These are phyloP conservation scores for Cladosporium cucumerinum DNA, from an alignment of 2,329 filamentous ascomycete species.

Conservation along the genomic window DNA sequence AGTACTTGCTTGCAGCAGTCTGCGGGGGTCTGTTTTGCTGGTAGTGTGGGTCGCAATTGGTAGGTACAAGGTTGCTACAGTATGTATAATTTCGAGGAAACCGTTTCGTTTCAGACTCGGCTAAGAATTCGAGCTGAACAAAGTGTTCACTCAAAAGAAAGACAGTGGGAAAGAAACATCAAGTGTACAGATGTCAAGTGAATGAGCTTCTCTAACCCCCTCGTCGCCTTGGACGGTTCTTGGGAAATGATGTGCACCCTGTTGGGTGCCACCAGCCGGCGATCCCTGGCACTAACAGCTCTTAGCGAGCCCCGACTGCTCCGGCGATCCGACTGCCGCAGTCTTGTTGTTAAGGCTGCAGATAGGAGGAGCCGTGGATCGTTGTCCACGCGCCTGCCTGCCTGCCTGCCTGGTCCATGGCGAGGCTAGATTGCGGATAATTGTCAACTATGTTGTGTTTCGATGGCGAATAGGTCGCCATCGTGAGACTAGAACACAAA, in stretches of 20 bases:
- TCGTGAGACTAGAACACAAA: neutral
- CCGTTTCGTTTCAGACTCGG: neutral
- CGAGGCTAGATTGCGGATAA: neutral
- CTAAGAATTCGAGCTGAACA: neutral
- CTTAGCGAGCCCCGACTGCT: neutral
- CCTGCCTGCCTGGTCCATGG: conserved; percentile 7
- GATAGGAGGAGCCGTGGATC: neutral
- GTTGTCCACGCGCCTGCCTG: conserved; percentile 1
- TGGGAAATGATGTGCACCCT: neutral
- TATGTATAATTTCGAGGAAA: neutral
- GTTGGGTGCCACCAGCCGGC: conserved; percentile 4
- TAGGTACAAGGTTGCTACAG: no score
- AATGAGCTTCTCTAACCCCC: neutral
- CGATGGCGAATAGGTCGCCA: neutral
- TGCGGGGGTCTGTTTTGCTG: conserved; percentile 4
- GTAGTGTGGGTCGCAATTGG: neutral
- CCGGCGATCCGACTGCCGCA: neutral
- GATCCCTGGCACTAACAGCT: conserved; percentile 4
- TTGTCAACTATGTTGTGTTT: neutral
- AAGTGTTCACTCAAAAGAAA: neutral
- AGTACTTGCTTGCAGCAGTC: neutral
- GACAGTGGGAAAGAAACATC: neutral
- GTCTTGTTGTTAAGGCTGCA: conserved; percentile 8
- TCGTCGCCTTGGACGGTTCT: neutral
- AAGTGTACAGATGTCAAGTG: neutral